Evolutionary conservation across 345 rosid genomes (phyloP), one percentile per base, ranked within the genome.

Genomic region (Populus tremula): DNA sequence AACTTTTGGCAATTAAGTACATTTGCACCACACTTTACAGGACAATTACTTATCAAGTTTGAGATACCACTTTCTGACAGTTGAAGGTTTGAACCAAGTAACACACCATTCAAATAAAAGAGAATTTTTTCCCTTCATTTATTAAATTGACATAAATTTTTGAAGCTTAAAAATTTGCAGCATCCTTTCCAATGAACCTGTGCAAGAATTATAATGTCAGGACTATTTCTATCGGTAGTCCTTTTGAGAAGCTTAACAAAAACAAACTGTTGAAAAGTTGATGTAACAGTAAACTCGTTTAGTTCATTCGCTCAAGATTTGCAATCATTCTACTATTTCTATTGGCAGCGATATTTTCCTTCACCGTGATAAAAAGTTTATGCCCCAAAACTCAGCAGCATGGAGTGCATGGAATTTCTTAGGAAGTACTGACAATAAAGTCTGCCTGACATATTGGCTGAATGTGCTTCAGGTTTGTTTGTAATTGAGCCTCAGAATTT

Each of bases 331-430:
- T 62, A 66, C 63, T 67, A 31, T 71, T 75, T 82, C 35, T 68
- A 20, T 74, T 85, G 75, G 86, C 97, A 93, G 97, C 29, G 96
- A 91, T 64, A 87, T 92, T 61, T 93, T 80, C 84, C 97, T 95
- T 70, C 99, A 93, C 75, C 89, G 77, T 17, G 99, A 95, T 77
- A 86, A 70, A 86, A 89, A 43, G 31, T 86, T 93, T 67, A 93
- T 95, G 99, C 99, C 98, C 14, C 80, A 79, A 79, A 93, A 85
- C 78, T 86, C 83, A 80, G 92, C 91, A 72, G 97, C 98, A 0
- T 93, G 99, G 98, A 88, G 99, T 78, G 89, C 98, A 0, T 93
- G 99, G 98, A 95, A 95, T 76, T 95, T 95, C 87, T 88, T 93
- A n/a, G 99, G 91, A 62, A 91, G 87, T 76, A 82, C 85, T 1